Conservation (phyloP, 371 early-diverging fungal genomes). For the Circinella minor region DNA sequence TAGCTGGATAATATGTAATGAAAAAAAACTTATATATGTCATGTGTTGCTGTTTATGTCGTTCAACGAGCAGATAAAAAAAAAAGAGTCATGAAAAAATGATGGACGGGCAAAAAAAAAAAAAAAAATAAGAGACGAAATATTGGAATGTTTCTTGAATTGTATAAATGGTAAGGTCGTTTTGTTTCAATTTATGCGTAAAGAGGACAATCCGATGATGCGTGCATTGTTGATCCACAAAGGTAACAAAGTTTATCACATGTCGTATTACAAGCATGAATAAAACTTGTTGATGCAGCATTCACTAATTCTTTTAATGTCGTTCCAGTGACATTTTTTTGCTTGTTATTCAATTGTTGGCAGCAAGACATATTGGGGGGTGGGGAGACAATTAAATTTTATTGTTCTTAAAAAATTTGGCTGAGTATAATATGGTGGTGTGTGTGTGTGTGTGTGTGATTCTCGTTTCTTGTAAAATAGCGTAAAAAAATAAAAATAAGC, state of each 20-base stretch:
- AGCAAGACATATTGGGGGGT: slow-evolving; percentile 16
- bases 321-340: no score
- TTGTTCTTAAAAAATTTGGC: background rate
- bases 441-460: slow-evolving; percentile 22
- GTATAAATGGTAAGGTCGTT: no score
- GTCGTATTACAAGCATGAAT: slow-evolving; percentile 12
- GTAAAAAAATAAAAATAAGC: slow-evolving; percentile 5
- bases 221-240: slow-evolving; percentile 53
- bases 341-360: slow-evolving; percentile 4
- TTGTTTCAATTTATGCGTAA: slow-evolving; percentile 40
- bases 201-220: slow-evolving; percentile 53
- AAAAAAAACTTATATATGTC: background rate
- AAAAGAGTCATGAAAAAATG: background rate
- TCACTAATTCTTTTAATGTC: background rate
- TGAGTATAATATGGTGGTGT: no score
- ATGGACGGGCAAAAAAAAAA: background rate
- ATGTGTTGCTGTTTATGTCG: background rate
- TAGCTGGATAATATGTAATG: no score
- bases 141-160: background rate
- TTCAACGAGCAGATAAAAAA: slow-evolving; percentile 8
- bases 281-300: slow-evolving; percentile 15
- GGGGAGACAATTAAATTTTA: background rate
- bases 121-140: background rate
- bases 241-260: slow-evolving; percentile 39
- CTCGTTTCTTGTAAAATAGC: background rate